A percentile compares a stretch with the other conserved stretches of the same genome.
These are phyloP conservation scores for Cyberlindnera subsufficiens DNA, from an alignment of 805 yeast genomes.

Conservation along the genomic window DNA sequence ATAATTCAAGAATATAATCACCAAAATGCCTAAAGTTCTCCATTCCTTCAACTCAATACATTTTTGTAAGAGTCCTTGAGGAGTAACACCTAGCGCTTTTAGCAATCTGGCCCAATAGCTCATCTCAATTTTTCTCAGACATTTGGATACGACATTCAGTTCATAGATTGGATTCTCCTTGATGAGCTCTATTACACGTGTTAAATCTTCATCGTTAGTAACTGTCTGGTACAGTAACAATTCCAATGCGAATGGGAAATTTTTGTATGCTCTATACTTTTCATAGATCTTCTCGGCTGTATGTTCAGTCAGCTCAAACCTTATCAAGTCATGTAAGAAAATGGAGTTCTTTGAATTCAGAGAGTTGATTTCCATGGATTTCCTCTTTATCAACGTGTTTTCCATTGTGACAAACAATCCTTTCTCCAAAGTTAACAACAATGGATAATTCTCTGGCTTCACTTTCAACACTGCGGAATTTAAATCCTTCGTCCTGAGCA, in stretches of 20 bases:
- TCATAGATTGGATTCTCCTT: slow-evolving; percentile 18
- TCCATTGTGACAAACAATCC: slow-evolving; percentile 40
- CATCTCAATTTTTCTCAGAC: slow-evolving; percentile 47
- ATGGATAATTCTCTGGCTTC: slow-evolving; percentile 26
- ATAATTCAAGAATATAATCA: slow-evolving; percentile 42
- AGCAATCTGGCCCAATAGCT: slow-evolving; percentile 41
- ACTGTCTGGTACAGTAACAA: slow-evolving; percentile 34
- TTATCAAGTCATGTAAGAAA: slow-evolving; percentile 40
- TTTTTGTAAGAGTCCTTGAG: slow-evolving; percentile 35
- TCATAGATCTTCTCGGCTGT: slow-evolving; percentile 8
- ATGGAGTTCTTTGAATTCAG: slow-evolving; percentile 32
- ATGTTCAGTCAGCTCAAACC: slow-evolving; percentile 30
- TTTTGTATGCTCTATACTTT: slow-evolving; percentile 27
- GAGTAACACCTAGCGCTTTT: slow-evolving; percentile 31
- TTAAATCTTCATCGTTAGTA: slow-evolving; percentile 15
- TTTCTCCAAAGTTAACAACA: slow-evolving; percentile 18
- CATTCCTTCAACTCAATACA: slow-evolving; percentile 36
- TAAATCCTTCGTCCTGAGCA: slow-evolving; percentile 8
- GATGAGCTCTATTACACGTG: slow-evolving; percentile 17
- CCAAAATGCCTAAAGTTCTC: slow-evolving; percentile 39
- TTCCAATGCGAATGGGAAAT: slow-evolving; percentile 40
- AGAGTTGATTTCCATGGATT: slow-evolving; percentile 28
- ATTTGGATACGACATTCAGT: slow-evolving; percentile 36
- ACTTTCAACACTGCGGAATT: slow-evolving; percentile 20
- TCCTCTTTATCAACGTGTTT: slow-evolving; percentile 24